Evolutionary conservation across 2,329 filamentous ascomycete species (phyloP), one percentile per base, ranked within the genome.

Genomic region (Ceratocystis smalleyi): DNA sequence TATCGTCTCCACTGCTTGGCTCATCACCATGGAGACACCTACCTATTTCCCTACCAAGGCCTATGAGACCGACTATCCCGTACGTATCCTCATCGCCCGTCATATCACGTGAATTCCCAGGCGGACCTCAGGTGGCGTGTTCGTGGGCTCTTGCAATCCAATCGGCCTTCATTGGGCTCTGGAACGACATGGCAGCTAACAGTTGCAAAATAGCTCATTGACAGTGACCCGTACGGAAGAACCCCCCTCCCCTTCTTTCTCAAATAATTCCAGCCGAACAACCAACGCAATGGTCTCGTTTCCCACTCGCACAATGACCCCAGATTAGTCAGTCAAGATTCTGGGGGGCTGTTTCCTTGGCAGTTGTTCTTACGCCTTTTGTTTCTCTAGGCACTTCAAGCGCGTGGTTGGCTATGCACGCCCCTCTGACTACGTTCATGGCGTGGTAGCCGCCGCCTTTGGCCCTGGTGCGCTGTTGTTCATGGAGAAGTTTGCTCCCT

Each of bases 371-470:
- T 40, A 40, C 35, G 35, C 12, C 35, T 40, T 40, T 15, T 40
- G 35, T 57, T n/a, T 40, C 15, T 19, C 22, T 71, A 95, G 90
- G 72, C 94, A 99, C 77, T 87, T 97, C 76, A 89, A 85, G 76
- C 87, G 94, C 73, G 94, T 97, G 19, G 75, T 96, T 68, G 77
- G 84, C 72, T 99, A 99, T 81, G 88, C 91, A 68, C 84, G 94
- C 68, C 78, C 84, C 59, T 88, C 86, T 61, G 94, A 99, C 76
- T 97, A 95, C 76, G 79, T 81, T 49, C 78, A 83, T 69, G 92
- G 86, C 68, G 79, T 81, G 65, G 81, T 78, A 15, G 82, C 87
- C 61, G 86, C 86, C 15, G 83, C 84, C n/a, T 79, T 84, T 63
- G 87, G 85, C 59, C 92, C 94, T 7, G 81, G 81, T 57, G 77